Percentiles rank a stretch among this genome's conserved stretches.
These are phyloP conservation scores for Blastomyces parvus DNA, from an alignment of 2,329 filamentous ascomycete species.

Conservation along the genomic window DNA sequence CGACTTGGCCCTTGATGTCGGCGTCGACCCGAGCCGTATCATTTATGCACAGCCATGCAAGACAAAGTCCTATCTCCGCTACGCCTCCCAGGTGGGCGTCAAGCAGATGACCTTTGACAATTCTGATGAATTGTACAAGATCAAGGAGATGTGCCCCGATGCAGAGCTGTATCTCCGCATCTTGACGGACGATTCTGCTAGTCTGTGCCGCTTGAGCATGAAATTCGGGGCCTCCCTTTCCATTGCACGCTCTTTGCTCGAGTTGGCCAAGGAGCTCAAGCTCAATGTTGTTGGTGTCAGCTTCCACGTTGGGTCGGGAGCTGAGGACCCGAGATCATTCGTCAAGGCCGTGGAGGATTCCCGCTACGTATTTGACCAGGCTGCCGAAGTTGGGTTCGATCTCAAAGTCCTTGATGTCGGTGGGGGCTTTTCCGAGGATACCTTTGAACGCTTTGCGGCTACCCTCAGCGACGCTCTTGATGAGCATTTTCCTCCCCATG, in stretches of 20 bases:
- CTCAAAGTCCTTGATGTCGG: conserved; percentile 88
- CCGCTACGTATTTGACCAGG: conserved; percentile 79
- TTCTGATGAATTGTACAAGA: conserved; percentile 94
- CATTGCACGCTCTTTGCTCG: conserved; percentile 64
- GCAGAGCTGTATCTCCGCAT: conserved; percentile 93
- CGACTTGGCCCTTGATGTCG: conserved; percentile 75
- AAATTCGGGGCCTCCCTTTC: conserved; percentile 94
- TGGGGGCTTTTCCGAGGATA: conserved; percentile 83
- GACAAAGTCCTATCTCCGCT: conserved; percentile 94
- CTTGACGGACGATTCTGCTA: conserved; percentile 89
- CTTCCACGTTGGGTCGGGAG: conserved; percentile 95
- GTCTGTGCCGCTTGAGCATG: conserved; percentile 86
- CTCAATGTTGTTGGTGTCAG: conserved; percentile 92
- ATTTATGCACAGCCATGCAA: conserved; percentile 99
- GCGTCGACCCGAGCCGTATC: conserved; percentile 78
- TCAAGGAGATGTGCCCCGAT: conserved; percentile 78
- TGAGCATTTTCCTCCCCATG: conserved; percentile 70
- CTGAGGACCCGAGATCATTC: conserved; percentile 86
- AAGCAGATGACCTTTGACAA: conserved; percentile 99
- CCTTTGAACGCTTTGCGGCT: conserved; percentile 80
- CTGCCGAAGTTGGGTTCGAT: conserved; percentile 61
- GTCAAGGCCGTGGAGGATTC: conserved; percentile 85
- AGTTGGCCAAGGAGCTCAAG: conserved; percentile 67
- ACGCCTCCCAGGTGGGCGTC: conserved; percentile 72
- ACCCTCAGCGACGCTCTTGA: conserved; percentile 74